phyloP scores from a whole-genome alignment of 257 asterid genomes.

The Ilex asprella region DNA sequence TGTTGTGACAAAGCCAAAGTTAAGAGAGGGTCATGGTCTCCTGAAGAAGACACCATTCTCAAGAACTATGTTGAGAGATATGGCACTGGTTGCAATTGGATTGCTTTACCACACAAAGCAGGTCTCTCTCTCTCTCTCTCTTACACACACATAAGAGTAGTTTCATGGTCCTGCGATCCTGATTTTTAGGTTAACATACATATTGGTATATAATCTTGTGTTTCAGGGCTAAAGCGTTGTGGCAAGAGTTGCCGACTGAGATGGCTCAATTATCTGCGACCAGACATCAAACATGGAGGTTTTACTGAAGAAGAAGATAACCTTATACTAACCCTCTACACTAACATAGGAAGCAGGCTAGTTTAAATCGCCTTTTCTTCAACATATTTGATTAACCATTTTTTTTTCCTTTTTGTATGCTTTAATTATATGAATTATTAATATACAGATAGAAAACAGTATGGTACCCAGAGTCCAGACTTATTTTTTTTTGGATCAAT shows the following conservation, averaged over 20 bases:
- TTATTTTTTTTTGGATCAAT: no score
- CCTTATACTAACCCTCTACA: conserved; percentile 38
- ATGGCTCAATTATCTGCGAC: conserved; percentile 75
- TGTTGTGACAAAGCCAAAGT: conserved; percentile 72
- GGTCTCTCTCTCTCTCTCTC: conserved; percentile 14
- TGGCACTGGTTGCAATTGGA: conserved; percentile 73
- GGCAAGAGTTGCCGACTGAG: conserved; percentile 75
- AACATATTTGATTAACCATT: no score
- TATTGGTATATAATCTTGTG: neutral
- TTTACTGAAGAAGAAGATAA: conserved; percentile 59
- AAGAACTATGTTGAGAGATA: conserved; percentile 31
- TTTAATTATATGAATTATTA: no score
- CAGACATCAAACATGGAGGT: conserved; percentile 62
- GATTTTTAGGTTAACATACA: neutral
- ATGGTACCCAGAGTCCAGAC: no score
- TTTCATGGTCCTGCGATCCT: neutral
- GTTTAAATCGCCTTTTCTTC: neutral
- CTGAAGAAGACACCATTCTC: conserved; percentile 57
- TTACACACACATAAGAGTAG: neutral
- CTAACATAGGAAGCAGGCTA: conserved; percentile 61
- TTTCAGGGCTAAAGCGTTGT: conserved; percentile 56
- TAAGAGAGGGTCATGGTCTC: conserved; percentile 80
- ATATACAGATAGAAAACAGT: no score
- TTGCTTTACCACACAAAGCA: conserved; percentile 69
- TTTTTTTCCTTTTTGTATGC: no score